Base-by-base conservation (phyloP, 2,329 filamentous ascomycete species). In the Emmonsia crescens region DNA sequence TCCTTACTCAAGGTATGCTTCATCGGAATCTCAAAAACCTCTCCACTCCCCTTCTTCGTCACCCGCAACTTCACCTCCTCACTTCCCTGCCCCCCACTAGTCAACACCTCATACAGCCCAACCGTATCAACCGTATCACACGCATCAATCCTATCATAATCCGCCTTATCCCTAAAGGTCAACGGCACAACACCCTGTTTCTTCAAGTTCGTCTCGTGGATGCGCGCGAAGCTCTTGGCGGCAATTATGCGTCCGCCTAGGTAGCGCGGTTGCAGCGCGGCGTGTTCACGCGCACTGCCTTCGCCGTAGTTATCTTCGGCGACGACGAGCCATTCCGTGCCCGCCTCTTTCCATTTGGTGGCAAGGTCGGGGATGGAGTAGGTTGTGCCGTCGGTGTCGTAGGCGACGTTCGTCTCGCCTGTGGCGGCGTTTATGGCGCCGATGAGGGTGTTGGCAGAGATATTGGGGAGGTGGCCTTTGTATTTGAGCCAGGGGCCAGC, bases 401-500 rank as follows among this genome's bases (percentile, higher is more conserved):
- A 94, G 5, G 93, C 94, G 24, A 84, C 86, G 75, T 97, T 97
- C 66, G 94, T 92, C 76, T 96, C 92, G 68, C 88, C 89, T 0
- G 93, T 99, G 65, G 89, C 90, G 51, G 89, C 91, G 76, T 96
- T 96, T 73, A 92, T 83, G 63, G 94, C 94, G 60, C 91, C 94
- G 77, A 96, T 96, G 67, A 99, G 85, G 2, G 94, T 99, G 83
- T 99, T 99, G 73, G 91, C 91, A 68, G 87, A 89, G 75, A 99
- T 99, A 81, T 99, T 99, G 75, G 94, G 91, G 65, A 99, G 85
- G 77, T 99, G 94, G 65, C 94, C 94, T 82, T 97, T 97, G 85
- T 97, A 99, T 78, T 97, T 97, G 68, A 99, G 85, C 93, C 93
- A 97, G 19, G 93, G 93, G 5, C 93, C 93, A 0, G 93, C 93